Percentiles rank a stretch among this genome's conserved stretches.
Conservation (phyloP, 1,284 basidiomycete genomes). For the Heterobasidion occidentale region DNA sequence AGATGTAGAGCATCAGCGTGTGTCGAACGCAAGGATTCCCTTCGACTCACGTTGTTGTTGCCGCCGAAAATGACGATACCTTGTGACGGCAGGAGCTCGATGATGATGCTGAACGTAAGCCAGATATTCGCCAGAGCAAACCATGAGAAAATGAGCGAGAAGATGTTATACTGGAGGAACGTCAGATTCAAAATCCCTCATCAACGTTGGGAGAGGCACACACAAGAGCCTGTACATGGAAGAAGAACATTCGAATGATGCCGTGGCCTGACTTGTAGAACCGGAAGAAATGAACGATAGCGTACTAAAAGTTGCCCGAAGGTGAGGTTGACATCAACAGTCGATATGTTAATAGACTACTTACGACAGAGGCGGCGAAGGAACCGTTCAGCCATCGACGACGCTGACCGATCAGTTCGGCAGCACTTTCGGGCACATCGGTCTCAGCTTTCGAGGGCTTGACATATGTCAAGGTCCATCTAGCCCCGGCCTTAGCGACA, state of each 20-base stretch:
- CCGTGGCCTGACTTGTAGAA: slow-evolving; percentile 84
- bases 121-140: slow-evolving; percentile 91
- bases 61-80: slow-evolving; percentile 60
- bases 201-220: slow-evolving; percentile 19
- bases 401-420: slow-evolving; percentile 92
- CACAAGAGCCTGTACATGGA: slow-evolving; percentile 88
- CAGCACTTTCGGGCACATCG: slow-evolving; percentile 86
- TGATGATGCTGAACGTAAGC: slow-evolving; percentile 95
- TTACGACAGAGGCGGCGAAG: slow-evolving; percentile 89
- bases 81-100: slow-evolving; percentile 75
- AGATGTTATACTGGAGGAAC: slow-evolving; percentile 58
- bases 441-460: slow-evolving; percentile 95
- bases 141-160: slow-evolving; percentile 83
- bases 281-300: slow-evolving; percentile 90
- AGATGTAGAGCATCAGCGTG: background rate
- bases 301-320: slow-evolving; percentile 48
- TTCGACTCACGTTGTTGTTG: slow-evolving; percentile 26
- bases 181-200: background rate
- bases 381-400: slow-evolving; percentile 96
- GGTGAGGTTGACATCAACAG: background rate
- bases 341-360: slow-evolving; percentile 20
- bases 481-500: slow-evolving; percentile 81
- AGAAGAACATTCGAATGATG: slow-evolving; percentile 87
- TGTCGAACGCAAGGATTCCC: background rate
- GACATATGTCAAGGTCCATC: slow-evolving; percentile 91